These are phyloP conservation scores for Ceratobasidium theobromae DNA, from an alignment of 1,284 basidiomycete species.

Conservation along the genomic window DNA sequence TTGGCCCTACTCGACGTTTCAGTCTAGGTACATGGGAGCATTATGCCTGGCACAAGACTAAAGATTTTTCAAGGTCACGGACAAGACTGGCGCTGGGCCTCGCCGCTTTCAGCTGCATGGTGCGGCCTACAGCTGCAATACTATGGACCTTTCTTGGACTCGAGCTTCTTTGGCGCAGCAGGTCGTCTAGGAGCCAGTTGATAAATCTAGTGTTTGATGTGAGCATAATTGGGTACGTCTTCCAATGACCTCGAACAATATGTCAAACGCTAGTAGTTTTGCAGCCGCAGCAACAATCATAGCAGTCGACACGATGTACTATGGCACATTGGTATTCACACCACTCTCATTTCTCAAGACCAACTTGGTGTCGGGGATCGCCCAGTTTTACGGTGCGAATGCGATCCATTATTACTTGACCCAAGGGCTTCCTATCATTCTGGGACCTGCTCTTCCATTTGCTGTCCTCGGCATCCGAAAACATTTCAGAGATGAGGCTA, in stretches of 20 bases:
- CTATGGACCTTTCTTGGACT: slow-evolving; percentile 77
- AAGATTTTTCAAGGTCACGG: slow-evolving; percentile 8
- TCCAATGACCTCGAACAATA: neutral
- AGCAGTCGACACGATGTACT: slow-evolving; percentile 68
- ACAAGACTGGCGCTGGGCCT: slow-evolving; percentile 50
- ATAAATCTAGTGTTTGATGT: slow-evolving; percentile 11
- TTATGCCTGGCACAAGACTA: neutral
- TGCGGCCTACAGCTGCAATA: slow-evolving; percentile 84
- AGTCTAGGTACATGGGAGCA: neutral
- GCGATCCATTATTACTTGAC: slow-evolving; percentile 87
- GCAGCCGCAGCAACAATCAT: slow-evolving; percentile 49
- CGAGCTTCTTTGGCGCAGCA: slow-evolving; percentile 55
- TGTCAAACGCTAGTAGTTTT: slow-evolving; percentile 42
- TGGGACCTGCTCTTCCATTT: slow-evolving; percentile 72
- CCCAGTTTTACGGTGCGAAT: slow-evolving; percentile 91
- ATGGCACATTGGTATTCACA: slow-evolving; percentile 68
- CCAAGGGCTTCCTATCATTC: slow-evolving; percentile 83
- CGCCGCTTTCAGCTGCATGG: slow-evolving; percentile 73
- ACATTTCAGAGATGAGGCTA: neutral
- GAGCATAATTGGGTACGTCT: slow-evolving; percentile 7
- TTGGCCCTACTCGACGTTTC: slow-evolving; percentile 56
- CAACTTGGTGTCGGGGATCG: slow-evolving; percentile 75
- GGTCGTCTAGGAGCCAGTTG: slow-evolving; percentile 34
- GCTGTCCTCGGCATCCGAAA: slow-evolving; percentile 55
- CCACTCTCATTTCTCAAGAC: slow-evolving; percentile 78